Percentiles rank a stretch among this genome's conserved stretches.
These are phyloP conservation scores for Naegleria gruberi DNA, from an alignment of 208 protist species.

Conservation along the genomic window DNA sequence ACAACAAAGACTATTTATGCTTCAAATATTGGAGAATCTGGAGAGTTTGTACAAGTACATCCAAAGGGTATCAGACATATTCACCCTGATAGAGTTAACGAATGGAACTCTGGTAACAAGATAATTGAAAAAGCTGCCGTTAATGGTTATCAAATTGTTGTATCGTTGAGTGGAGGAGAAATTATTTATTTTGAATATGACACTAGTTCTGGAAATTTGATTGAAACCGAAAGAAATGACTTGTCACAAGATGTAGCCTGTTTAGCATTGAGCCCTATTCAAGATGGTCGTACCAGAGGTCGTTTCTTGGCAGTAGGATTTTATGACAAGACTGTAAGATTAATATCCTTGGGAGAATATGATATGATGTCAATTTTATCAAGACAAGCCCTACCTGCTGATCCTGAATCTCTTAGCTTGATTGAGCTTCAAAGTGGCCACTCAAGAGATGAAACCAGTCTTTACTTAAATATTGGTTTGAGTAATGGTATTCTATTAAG, in stretches of 20 bases:
- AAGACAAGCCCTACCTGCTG: constrained; percentile 36
- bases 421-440: constrained; percentile 19
- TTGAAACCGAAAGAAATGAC: constrained; percentile 56
- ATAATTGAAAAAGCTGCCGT: constrained; percentile 40
- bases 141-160: constrained; percentile 60
- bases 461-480: constrained; percentile 63
- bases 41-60: constrained; percentile 62
- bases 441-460: constrained; percentile 26
- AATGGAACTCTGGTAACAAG: constrained; percentile 56
- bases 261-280: constrained; percentile 53
- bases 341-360: constrained; percentile 60
- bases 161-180: constrained; percentile 59
- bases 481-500: constrained; percentile 68
- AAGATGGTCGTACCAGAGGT: constrained; percentile 39
- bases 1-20: constrained; percentile 40
- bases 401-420: constrained; percentile 28
- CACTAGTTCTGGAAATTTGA: constrained; percentile 41
- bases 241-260: constrained; percentile 47
- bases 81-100: constrained; percentile 47
- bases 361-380: constrained; percentile 41
- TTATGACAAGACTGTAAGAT: constrained; percentile 29
- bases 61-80: constrained; percentile 60
- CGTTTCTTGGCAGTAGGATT: constrained; percentile 56
- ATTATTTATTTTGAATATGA: constrained; percentile 84
- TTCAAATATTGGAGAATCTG: constrained; percentile 18